phyloP scores from a whole-genome alignment of 768 basidiomycete species.

The Panus rudis region DNA sequence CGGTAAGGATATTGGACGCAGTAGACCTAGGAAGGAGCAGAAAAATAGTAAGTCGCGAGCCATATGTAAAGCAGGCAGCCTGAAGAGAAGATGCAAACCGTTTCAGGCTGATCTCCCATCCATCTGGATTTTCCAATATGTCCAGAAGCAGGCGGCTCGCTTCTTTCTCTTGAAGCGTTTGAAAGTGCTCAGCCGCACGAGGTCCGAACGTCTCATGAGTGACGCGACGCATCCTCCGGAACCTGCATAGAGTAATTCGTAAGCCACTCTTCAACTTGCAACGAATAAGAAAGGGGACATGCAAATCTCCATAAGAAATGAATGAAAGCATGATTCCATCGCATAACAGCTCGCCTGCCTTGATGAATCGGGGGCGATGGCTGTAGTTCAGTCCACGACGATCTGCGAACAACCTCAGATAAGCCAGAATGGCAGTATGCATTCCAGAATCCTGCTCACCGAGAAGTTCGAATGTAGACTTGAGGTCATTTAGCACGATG shows the following conservation, averaged over 20 bases:
- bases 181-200: conserved; percentile 1
- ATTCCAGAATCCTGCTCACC: background rate
- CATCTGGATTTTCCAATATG: background rate
- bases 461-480: background rate
- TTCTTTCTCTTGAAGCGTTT: conserved; percentile 1
- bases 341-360: conserved; percentile 1
- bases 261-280: background rate
- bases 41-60: background rate
- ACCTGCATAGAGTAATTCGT: background rate
- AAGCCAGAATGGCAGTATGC: background rate
- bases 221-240: conserved; percentile 2
- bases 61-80: no score
- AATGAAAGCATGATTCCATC: background rate
- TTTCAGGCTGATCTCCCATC: conserved; percentile 1
- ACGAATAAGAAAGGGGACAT: background rate
- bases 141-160: background rate
- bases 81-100: background rate
- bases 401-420: background rate
- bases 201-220: background rate
- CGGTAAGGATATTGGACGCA: conserved; percentile 2
- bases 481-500: background rate
- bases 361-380: conserved; percentile 4
- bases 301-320: background rate
- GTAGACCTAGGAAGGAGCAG: background rate
- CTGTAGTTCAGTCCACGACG: background rate